Evolutionary conservation across 148 eudicot species (phyloP).

Genomic region (Rhododendron vialii): DNA sequence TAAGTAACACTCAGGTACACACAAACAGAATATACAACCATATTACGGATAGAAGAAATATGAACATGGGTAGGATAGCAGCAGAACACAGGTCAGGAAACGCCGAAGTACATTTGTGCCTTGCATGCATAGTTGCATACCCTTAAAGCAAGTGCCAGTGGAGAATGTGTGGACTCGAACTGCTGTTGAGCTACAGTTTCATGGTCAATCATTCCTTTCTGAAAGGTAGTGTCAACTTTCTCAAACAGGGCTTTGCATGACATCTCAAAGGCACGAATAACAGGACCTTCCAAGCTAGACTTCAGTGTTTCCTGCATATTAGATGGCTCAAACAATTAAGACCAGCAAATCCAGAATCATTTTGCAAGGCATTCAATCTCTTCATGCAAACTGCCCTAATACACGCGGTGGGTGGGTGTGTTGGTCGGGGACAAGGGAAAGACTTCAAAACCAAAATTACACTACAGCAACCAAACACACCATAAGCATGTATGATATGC

Average conservation of each 20-base stretch:
- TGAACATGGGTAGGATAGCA: not conserved
- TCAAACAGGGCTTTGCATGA: slow-evolving; percentile 93
- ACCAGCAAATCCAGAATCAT: not conserved
- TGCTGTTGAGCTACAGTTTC: slow-evolving; percentile 58
- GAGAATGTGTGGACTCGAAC: slow-evolving; percentile 68
- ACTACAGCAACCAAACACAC: not conserved
- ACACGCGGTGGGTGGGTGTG: not conserved
- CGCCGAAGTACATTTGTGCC: not conserved
- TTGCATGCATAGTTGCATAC: slow-evolving; percentile 26
- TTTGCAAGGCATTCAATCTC: not conserved
- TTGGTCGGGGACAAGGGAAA: not conserved
- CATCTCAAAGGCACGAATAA: slow-evolving; percentile 88
- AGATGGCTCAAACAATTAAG: not conserved
- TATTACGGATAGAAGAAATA: not conserved
- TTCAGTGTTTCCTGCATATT: slow-evolving; percentile 72
- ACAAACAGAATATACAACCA: not conserved
- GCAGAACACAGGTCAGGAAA: not conserved
- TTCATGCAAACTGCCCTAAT: not conserved
- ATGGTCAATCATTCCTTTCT: slow-evolving; percentile 82
- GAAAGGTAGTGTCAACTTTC: slow-evolving; percentile 84
- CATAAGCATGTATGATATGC: not conserved
- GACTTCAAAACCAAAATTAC: not conserved
- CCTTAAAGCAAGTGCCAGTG: slow-evolving; percentile 70
- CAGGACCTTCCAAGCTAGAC: slow-evolving; percentile 64
- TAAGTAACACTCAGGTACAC: not conserved